These are phyloP conservation scores for Alternaria novae-zelandiae DNA, from an alignment of 2,329 filamentous ascomycete genomes.

Conservation along the genomic window DNA sequence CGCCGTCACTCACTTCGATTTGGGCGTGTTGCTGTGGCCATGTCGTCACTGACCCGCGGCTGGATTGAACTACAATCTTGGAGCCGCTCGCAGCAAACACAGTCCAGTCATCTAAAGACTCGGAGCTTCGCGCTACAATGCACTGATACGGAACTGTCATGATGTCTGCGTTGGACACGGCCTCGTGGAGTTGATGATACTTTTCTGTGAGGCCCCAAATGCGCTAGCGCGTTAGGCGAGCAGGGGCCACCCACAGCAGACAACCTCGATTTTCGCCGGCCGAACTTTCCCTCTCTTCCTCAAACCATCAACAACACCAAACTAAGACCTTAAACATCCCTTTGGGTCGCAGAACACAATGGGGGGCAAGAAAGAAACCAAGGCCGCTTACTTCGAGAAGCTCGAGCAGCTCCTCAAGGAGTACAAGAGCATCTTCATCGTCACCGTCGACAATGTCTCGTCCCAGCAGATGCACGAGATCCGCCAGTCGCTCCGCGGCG, in stretches of 20 bases:
- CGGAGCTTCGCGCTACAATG: conserved; percentile 34
- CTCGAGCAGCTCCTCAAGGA: conserved; percentile 96
- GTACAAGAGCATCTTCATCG: conserved; percentile 98
- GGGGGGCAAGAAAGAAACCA: conserved; percentile 96
- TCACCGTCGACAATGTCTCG: conserved; percentile 93
- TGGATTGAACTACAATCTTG: conserved; percentile 63
- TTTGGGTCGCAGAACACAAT: conserved; percentile 95
- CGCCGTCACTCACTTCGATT: conserved; percentile 30
- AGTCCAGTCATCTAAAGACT: conserved; percentile 48
- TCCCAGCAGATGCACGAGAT: conserved; percentile 99
- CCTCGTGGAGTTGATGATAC: conserved; percentile 11
- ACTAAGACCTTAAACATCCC: conserved; percentile 96
- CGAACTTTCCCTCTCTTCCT: conserved; percentile 15
- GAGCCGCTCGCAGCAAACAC: conserved; percentile 78
- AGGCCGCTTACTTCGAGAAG: conserved; percentile 99
- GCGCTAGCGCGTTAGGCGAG: conserved; percentile 23
- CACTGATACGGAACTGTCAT: conserved; percentile 52
- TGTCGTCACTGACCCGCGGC: conserved; percentile 36
- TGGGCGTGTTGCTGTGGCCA: conserved; percentile 34
- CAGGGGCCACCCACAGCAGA: conserved; percentile 30
- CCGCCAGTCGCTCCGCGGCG: conserved; percentile 83
- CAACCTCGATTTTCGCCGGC: conserved; percentile 31
- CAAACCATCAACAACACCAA: conserved; percentile 34
- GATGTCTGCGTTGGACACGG: conserved; percentile 13
- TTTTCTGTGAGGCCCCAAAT: conserved; percentile 14